Evolutionary conservation across 2,329 filamentous ascomycete genomes (phyloP), one percentile per base, ranked within the genome.

Genomic region (Eutypa lata): DNA sequence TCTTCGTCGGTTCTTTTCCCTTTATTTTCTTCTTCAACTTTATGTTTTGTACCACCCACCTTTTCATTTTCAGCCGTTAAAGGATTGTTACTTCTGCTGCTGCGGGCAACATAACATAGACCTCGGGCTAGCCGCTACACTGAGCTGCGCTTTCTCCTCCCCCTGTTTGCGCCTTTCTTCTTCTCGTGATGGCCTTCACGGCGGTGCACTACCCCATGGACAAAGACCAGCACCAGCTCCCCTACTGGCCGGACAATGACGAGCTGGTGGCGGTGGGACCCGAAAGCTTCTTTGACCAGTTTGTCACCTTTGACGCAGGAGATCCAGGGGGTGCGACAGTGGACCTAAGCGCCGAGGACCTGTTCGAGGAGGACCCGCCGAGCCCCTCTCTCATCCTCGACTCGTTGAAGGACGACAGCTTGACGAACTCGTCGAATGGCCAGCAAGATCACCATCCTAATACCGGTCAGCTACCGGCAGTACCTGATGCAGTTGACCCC

Each of bases 281-380:
- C 31, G 66, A 68, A 16, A 62, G 62, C 53, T 65, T 68, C 65
- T 68, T 68, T 65, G 67, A 69, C 40, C 64, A 68, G 42, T 69
- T 62, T 48, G 46, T 68, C 49, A 66, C 61, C 62, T 69, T 68
- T 65, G 67, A 69, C 37, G 10, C 53, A 19, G 58, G 57, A 45
- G 67, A 68, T 53, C 55, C 57, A 31, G 26, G 58, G 37, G 50
- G 49, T n/a, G 50, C 61, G 42, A 55, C 52, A 24, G 35, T 38
- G 13, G 53, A 55, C 43, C 22, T 45, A 13, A 26, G 14, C 42
- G 21, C 21, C 42, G 13, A 45, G 13, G 60, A 64, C 19, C 47
- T 61, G 14, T 53, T 65, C 47, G 56, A 61, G 3, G 60, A 66
- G 3, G 60, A 66, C 50, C 67, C 65, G 19, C 66, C 63, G 19